These are phyloP conservation scores for Amesomyces nigricolor DNA, from an alignment of 2,329 filamentous ascomycete species.

Conservation along the genomic window DNA sequence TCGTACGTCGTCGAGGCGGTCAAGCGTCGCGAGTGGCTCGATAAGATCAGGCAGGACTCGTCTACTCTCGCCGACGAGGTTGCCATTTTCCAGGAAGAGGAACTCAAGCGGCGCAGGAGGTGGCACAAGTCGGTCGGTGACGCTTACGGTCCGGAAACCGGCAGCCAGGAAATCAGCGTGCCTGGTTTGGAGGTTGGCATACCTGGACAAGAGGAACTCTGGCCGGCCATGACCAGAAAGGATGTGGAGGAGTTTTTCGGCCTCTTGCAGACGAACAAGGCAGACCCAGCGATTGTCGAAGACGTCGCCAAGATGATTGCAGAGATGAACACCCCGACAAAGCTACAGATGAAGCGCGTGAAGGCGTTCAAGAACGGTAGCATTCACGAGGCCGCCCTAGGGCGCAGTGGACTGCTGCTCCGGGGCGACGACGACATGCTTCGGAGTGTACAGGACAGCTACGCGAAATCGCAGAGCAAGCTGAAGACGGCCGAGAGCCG, in stretches of 20 bases:
- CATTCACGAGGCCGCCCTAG: slow-evolving; percentile 81
- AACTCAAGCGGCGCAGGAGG: slow-evolving; percentile 77
- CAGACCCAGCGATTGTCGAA: slow-evolving; percentile 59
- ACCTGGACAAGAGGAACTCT: slow-evolving; percentile 69
- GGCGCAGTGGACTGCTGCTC: slow-evolving; percentile 78
- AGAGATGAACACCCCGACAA: slow-evolving; percentile 75
- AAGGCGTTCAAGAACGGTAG: slow-evolving; percentile 97
- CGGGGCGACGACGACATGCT: slow-evolving; percentile 82
- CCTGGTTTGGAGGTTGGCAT: slow-evolving; percentile 81
- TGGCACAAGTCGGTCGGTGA: slow-evolving; percentile 85
- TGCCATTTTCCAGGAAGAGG: slow-evolving; percentile 86
- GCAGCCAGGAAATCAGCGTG: slow-evolving; percentile 60
- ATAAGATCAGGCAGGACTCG: slow-evolving; percentile 84
- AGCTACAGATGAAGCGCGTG: slow-evolving; percentile 77
- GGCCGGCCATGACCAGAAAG: slow-evolving; percentile 70
- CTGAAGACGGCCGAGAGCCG: slow-evolving; percentile 82
- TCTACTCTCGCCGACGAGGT: slow-evolving; percentile 87
- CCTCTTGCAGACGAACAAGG: slow-evolving; percentile 57
- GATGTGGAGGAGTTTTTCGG: slow-evolving; percentile 73
- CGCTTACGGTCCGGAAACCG: slow-evolving; percentile 59
- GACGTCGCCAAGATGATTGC: slow-evolving; percentile 72
- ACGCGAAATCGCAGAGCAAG: slow-evolving; percentile 65
- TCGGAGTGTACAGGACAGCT: slow-evolving; percentile 74
- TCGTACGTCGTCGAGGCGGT: slow-evolving; percentile 83
- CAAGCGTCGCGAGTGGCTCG: slow-evolving; percentile 80